phyloP scores from a whole-genome alignment of 1,284 basidiomycete species.

The Anthracocystis setariae region DNA sequence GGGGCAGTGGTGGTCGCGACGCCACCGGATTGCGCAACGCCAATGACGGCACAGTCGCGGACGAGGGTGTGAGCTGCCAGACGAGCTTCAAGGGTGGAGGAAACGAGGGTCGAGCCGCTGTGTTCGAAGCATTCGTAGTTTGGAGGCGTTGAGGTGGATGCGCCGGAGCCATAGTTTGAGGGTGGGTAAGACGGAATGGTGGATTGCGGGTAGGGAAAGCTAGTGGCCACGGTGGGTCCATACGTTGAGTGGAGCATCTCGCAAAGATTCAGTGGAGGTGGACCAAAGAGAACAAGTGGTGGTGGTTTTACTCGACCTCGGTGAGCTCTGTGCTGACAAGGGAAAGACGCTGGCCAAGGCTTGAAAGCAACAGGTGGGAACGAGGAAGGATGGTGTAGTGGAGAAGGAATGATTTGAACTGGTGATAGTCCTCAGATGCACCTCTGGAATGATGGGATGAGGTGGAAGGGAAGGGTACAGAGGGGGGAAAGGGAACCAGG shows the following conservation, averaged over 20 bases:
- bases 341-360: no score
- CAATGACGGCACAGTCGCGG: slow-evolving; percentile 43
- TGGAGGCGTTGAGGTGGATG: slow-evolving; percentile 1
- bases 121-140: slow-evolving; percentile 31
- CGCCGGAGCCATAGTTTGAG: background rate
- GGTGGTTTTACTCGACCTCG: background rate
- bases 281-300: background rate
- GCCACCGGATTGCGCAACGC: slow-evolving; percentile 23
- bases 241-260: slow-evolving; percentile 30
- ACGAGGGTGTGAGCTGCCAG: slow-evolving; percentile 26
- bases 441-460: background rate
- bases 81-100: slow-evolving; percentile 22
- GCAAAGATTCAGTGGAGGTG: background rate
- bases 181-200: background rate
- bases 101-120: slow-evolving; percentile 13
- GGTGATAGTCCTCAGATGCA: no score
- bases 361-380: no score
- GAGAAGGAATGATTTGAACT: no score
- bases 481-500: background rate
- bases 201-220: background rate
- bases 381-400: no score
- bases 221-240: slow-evolving; percentile 12
- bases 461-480: background rate
- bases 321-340: background rate
- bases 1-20: slow-evolving; percentile 10